Conservation (phyloP, 306 rosid species). For the Prunus davidiana region DNA sequence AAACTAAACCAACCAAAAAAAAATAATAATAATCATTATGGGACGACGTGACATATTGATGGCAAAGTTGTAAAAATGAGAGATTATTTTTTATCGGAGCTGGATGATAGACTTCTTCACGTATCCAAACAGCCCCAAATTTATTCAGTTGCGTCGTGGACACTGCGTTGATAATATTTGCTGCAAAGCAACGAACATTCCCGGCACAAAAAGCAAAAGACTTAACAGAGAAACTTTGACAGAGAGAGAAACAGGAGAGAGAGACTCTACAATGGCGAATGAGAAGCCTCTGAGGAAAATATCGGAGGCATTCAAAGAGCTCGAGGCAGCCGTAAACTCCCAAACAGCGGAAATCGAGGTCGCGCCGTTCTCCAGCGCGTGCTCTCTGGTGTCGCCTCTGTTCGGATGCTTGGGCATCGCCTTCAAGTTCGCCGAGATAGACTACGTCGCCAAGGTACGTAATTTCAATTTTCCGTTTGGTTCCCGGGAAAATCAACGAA, state of each 20-base stretch:
- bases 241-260: not conserved
- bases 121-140: not conserved
- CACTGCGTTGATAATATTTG: not conserved
- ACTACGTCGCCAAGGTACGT: conserved; percentile 74
- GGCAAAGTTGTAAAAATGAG: too few relatives aligned
- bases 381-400: conserved; percentile 82
- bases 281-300: conserved; percentile 56
- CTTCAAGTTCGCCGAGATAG: conserved; percentile 93
- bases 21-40: too few relatives aligned
- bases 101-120: not conserved
- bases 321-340: conserved; percentile 50
- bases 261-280: conserved; percentile 46
- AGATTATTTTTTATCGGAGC: not conserved
- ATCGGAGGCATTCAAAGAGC: conserved; percentile 60
- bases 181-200: not conserved
- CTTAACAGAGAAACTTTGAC: not conserved
- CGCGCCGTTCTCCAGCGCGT: conserved; percentile 69
- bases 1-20: too few relatives aligned
- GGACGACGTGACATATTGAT: too few relatives aligned
- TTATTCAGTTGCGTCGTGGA: not conserved
- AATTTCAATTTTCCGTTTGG: not conserved
- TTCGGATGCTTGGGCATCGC: conserved; percentile 88
- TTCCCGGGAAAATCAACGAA: not conserved
- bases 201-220: not conserved
- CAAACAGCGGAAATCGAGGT: conserved; percentile 42